Conservation (phyloP, 2,329 filamentous ascomycete genomes). For the Colletotrichum tabaci region DNA sequence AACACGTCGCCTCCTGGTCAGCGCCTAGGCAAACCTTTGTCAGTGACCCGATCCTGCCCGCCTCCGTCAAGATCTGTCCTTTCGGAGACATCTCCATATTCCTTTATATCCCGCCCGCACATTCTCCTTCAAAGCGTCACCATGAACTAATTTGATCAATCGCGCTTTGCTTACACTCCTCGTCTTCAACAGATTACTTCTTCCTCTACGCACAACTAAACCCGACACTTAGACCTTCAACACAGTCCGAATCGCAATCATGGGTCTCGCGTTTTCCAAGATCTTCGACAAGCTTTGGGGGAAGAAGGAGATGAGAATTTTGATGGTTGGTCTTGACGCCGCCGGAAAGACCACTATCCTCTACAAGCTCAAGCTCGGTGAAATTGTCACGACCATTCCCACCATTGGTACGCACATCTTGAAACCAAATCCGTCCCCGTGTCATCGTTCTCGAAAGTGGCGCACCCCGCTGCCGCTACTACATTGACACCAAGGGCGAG, state of each 20-base stretch:
- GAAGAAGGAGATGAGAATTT: slow-evolving; percentile 99
- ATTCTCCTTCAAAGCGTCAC: slow-evolving; percentile 26
- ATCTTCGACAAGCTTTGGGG: slow-evolving; percentile 96
- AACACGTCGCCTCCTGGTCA: slow-evolving; percentile 25
- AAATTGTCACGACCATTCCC: slow-evolving; percentile 99
- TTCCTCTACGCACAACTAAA: slow-evolving; percentile 48
- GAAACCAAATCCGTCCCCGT: not conserved
- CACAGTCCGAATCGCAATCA: slow-evolving; percentile 72
- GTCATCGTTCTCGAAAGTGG: slow-evolving; percentile 7
- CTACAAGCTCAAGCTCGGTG: slow-evolving; percentile 99
- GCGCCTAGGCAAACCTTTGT: slow-evolving; percentile 37
- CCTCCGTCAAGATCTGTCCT: slow-evolving; percentile 38
- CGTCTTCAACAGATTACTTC: slow-evolving; percentile 39
- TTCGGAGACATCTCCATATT: slow-evolving; percentile 22
- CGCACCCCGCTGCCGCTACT: slow-evolving; percentile 12
- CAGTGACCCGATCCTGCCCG: slow-evolving; percentile 31
- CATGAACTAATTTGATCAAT: slow-evolving; percentile 28
- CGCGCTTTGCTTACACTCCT: slow-evolving; percentile 41
- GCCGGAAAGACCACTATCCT: slow-evolving; percentile 99
- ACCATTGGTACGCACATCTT: slow-evolving; percentile 83
- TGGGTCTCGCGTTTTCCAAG: slow-evolving; percentile 99
- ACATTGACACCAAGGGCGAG: slow-evolving; percentile 6
- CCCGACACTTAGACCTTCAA: slow-evolving; percentile 54
- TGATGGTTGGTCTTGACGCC: slow-evolving; percentile 99
- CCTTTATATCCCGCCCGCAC: slow-evolving; percentile 36